A percentile compares a stretch with the other conserved stretches of the same genome.
phyloP scores from a whole-genome alignment of 2,329 filamentous ascomycete species.

The Penicillium sp. region DNA sequence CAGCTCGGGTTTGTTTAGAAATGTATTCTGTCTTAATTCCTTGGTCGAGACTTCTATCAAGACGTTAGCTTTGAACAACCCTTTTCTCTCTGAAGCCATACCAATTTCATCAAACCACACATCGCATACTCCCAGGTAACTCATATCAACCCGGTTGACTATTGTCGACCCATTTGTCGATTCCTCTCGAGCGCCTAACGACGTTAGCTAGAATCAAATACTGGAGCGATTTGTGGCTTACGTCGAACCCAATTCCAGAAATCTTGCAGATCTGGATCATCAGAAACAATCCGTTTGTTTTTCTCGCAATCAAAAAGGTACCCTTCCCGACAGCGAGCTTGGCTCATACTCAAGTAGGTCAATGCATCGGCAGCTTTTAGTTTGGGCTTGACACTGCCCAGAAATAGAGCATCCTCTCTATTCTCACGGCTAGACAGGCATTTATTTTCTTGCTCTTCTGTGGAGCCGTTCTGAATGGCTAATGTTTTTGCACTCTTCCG shows the following conservation, averaged over 20 bases:
- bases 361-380: constrained; percentile 38
- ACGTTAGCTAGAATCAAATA: constrained; percentile 14
- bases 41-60: constrained; percentile 18
- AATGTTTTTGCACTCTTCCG: constrained; percentile 2
- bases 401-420: constrained; percentile 32
- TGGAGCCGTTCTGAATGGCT: background rate
- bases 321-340: constrained; percentile 52
- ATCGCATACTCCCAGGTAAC: constrained; percentile 56
- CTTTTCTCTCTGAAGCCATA: constrained; percentile 16
- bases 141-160: constrained; percentile 54
- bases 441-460: constrained; percentile 11
- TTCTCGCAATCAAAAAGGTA: constrained; percentile 51
- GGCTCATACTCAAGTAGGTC: constrained; percentile 37
- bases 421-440: constrained; percentile 36
- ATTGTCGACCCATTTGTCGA: constrained; percentile 52
- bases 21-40: constrained; percentile 14
- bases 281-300: constrained; percentile 53
- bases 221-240: constrained; percentile 22
- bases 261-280: constrained; percentile 54
- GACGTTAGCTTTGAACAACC: background rate
- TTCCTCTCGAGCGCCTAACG: constrained; percentile 34
- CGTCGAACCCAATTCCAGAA: constrained; percentile 58
- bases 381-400: constrained; percentile 24
- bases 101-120: constrained; percentile 58
- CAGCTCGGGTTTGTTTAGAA: constrained; percentile 18